Evolutionary conservation across 495 filamentous ascomycete species (phyloP).

Genomic region (Antarctomyces pellizariae): DNA sequence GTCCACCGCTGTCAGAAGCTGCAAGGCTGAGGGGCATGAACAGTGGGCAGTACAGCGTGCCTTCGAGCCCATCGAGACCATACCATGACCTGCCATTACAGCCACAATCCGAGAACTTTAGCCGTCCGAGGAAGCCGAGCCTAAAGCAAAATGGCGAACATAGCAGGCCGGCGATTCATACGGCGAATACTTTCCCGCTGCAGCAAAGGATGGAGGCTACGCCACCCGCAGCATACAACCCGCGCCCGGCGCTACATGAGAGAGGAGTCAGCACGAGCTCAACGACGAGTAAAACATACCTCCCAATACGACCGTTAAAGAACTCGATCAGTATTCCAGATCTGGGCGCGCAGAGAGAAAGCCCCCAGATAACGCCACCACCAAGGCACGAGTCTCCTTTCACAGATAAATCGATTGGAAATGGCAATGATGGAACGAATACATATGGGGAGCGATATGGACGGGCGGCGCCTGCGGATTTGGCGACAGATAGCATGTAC

Average conservation of each 20-base stretch:
- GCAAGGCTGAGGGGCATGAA: constrained; percentile 11
- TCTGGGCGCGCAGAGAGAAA: too few species aligned
- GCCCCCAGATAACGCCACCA: too few species aligned
- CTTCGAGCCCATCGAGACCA: constrained; percentile 6
- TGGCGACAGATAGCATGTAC: constrained; percentile 11
- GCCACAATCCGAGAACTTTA: constrained; percentile 22
- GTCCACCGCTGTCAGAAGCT: constrained; percentile 12
- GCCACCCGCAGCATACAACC: constrained; percentile 10
- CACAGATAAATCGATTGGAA: constrained; percentile 10
- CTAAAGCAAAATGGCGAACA: constrained; percentile 17
- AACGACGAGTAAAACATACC: constrained; percentile 17
- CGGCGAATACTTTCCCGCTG: constrained; percentile 10
- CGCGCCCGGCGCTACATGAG: constrained; percentile 16
- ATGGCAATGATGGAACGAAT: constrained; percentile 7
- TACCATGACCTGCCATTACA: constrained; percentile 3
- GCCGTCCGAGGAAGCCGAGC: constrained; percentile 24
- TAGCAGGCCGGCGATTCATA: constrained; percentile 15
- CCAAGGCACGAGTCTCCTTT: constrained; percentile 11
- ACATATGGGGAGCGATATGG: constrained; percentile 4
- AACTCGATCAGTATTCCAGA: too few species aligned
- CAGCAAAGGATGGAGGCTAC: constrained; percentile 14
- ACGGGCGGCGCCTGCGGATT: too few species aligned
- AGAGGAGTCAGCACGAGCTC: constrained; percentile 20
- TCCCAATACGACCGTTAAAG: constrained; percentile 9
- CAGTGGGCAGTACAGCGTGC: constrained; percentile 10